Percentiles rank a stretch among this genome's conserved stretches.
Evolutionary conservation across 306 rosid species (phyloP).

Genomic region (Pterocarpus santalinus): DNA sequence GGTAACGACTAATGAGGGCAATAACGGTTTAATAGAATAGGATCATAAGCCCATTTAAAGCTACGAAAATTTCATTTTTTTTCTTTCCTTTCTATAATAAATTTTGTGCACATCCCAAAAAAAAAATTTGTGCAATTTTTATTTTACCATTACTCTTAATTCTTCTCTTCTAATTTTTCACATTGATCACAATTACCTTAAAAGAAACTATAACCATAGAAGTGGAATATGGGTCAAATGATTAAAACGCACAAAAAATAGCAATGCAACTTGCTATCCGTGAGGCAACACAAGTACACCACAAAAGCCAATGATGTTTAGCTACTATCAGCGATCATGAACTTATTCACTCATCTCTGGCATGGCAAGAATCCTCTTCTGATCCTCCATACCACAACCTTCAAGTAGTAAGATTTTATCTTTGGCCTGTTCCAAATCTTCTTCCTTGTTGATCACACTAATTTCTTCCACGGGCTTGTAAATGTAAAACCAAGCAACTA

Average conservation of each 20-base stretch:
- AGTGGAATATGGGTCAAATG: neutral
- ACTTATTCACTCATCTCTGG: neutral
- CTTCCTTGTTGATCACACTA: constrained; percentile 17
- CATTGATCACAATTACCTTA: no score
- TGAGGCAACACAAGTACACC: neutral
- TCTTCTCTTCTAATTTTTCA: no score
- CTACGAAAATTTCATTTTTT: no score
- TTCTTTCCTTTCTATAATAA: no score
- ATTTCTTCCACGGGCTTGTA: constrained; percentile 61
- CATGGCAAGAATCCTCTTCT: neutral
- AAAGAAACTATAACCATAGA: neutral
- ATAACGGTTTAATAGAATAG: no score
- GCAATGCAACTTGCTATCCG: neutral
- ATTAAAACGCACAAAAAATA: neutral
- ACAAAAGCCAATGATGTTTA: neutral
- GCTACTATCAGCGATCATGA: neutral
- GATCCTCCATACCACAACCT: neutral
- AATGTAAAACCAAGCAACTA: constrained; percentile 59
- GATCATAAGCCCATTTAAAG: no score
- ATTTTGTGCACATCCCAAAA: no score
- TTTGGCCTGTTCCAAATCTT: constrained; percentile 37
- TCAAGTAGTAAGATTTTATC: neutral
- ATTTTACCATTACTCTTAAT: no score
- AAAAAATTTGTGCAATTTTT: no score
- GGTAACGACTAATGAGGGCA: no score